phyloP scores from a whole-genome alignment of 768 basidiomycete genomes.

The Lentinula boryana region DNA sequence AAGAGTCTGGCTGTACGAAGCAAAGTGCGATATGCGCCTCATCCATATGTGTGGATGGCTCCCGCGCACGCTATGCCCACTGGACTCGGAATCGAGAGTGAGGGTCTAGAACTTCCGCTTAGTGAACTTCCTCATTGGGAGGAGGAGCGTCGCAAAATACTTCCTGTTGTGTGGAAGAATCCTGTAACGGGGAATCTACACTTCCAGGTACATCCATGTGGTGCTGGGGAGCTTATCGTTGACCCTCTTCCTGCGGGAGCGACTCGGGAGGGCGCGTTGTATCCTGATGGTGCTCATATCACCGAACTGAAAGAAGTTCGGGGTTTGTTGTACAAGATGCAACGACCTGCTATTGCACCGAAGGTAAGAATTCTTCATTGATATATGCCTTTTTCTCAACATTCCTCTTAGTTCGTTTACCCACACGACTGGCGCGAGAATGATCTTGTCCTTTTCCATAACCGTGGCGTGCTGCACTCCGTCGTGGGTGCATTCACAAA shows the following conservation, averaged over 20 bases:
- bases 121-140: slow-evolving; percentile 79
- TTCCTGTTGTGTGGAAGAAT: slow-evolving; percentile 82
- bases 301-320: slow-evolving; percentile 70
- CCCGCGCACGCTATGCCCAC: slow-evolving; percentile 67
- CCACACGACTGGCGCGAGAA: slow-evolving; percentile 56
- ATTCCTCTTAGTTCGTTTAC: slow-evolving; percentile 36
- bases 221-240: slow-evolving; percentile 58
- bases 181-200: slow-evolving; percentile 78
- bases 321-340: slow-evolving; percentile 76
- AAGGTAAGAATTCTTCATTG: slow-evolving; percentile 18
- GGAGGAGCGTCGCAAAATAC: slow-evolving; percentile 64
- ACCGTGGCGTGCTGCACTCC: slow-evolving; percentile 74
- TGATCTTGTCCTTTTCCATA: slow-evolving; percentile 83
- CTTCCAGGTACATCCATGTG: slow-evolving; percentile 89
- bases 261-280: slow-evolving; percentile 57
- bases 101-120: slow-evolving; percentile 63
- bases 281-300: slow-evolving; percentile 77
- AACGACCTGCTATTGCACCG: slow-evolving; percentile 85
- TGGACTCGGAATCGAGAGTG: slow-evolving; percentile 77
- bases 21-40: slow-evolving; percentile 74
- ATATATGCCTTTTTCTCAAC: background rate
- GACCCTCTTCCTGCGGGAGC: slow-evolving; percentile 65
- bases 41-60: slow-evolving; percentile 91
- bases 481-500: slow-evolving; percentile 73
- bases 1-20: slow-evolving; percentile 79